Conservation (phyloP, 2,329 filamentous ascomycete genomes). For the Clarireedia sp. region DNA sequence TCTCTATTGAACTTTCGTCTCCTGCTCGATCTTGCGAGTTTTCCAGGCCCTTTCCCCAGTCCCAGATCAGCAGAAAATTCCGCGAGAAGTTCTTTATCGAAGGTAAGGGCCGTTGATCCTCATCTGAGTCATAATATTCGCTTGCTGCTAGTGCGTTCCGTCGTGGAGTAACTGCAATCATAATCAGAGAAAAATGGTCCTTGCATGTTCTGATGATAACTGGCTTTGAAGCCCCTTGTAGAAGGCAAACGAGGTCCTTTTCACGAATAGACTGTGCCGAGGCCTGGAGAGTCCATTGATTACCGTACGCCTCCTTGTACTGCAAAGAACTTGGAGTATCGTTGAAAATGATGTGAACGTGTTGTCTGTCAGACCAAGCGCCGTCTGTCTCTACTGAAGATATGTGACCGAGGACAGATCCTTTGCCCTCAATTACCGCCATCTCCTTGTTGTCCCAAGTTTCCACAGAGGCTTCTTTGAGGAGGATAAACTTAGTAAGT, state of each 20-base stretch:
- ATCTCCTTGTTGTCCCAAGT: background rate
- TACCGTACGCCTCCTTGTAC: no score
- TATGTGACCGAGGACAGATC: background rate
- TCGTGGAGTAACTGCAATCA: background rate
- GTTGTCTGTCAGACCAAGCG: no score
- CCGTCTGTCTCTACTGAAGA: background rate
- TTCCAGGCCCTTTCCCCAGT: background rate
- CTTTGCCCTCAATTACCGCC: background rate
- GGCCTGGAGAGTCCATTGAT: background rate
- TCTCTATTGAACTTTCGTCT: no score
- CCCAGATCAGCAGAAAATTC: background rate
- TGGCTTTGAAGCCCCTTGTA: background rate
- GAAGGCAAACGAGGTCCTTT: background rate
- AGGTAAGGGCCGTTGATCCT: accelerated
- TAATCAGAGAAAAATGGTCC: background rate
- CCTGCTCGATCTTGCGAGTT: no score
- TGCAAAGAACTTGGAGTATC: no score
- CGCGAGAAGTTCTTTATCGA: background rate
- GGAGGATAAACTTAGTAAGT: background rate
- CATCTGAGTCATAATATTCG: accelerated
- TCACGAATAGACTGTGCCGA: accelerated
- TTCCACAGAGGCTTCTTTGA: background rate
- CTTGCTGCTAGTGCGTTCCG: no score
- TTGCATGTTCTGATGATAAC: background rate
- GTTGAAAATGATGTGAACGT: no score